These are phyloP conservation scores for Hymenoscyphus infarciens DNA, from an alignment of 2,329 filamentous ascomycete species.

Conservation along the genomic window DNA sequence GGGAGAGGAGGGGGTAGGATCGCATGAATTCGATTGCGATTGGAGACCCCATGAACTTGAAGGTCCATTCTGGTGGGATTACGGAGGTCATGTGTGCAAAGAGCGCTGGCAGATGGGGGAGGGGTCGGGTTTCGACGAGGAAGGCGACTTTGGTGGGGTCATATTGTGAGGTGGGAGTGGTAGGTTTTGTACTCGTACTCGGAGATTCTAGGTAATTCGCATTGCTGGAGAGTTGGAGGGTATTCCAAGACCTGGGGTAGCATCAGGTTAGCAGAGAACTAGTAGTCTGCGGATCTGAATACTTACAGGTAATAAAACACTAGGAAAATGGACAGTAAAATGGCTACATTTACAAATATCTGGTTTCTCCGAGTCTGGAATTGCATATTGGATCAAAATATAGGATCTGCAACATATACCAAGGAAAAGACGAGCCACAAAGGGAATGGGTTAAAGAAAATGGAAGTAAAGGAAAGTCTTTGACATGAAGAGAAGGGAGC, in stretches of 20 bases:
- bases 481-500: too few species aligned
- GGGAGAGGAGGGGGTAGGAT: slow-evolving; percentile 41
- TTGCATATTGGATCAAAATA: background rate
- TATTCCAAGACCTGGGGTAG: slow-evolving; percentile 11
- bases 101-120: slow-evolving; percentile 48
- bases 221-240: background rate
- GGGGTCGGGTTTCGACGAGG: slow-evolving; percentile 50
- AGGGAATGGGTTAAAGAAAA: background rate
- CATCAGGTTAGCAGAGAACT: background rate
- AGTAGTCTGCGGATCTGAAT: background rate
- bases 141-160: slow-evolving; percentile 53
- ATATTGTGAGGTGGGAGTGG: slow-evolving; percentile 24
- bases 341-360: slow-evolving; percentile 9
- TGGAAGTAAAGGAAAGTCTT: background rate
- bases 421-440: background rate
- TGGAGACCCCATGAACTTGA: slow-evolving; percentile 52
- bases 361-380: slow-evolving; percentile 9
- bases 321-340: slow-evolving; percentile 13
- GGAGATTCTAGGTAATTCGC: background rate
- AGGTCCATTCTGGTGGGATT: slow-evolving; percentile 53
- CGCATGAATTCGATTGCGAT: slow-evolving; percentile 43
- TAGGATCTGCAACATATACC: too few species aligned
- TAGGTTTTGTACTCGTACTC: background rate
- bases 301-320: slow-evolving; percentile 19
- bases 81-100: slow-evolving; percentile 53